Percentiles rank a stretch among this genome's conserved stretches.
Conservation (phyloP, 139 green algal species). For the Tetratostichococcus sp. region DNA sequence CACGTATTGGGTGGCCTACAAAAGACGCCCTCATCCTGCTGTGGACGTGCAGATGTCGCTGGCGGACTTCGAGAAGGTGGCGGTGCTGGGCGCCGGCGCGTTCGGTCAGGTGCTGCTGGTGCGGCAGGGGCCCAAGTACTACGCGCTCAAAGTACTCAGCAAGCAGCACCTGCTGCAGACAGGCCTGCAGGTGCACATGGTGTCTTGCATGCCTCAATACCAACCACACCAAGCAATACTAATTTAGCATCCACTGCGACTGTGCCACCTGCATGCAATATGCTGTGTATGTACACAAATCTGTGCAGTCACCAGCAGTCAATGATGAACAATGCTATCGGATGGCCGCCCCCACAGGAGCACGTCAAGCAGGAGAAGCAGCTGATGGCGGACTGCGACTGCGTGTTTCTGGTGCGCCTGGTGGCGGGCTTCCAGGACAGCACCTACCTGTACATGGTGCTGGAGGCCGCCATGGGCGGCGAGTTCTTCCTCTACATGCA, state of each 20-base stretch:
- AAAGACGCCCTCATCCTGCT: no score
- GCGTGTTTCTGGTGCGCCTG: conserved; percentile 81
- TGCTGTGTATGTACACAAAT: no score
- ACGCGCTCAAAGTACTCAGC: conserved; percentile 78
- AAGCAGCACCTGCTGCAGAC: conserved; percentile 76
- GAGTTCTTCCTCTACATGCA: conserved; percentile 93
- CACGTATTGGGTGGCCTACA: no score
- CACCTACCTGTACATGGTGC: conserved; percentile 77
- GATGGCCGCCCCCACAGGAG: no score
- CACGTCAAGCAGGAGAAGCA: conserved; percentile 85
- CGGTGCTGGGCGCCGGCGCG: conserved; percentile 76
- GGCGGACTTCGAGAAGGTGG: conserved; percentile 57
- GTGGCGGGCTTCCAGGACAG: conserved; percentile 58
- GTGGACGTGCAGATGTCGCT: conserved; percentile 40
- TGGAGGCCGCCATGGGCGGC: conserved; percentile 86
- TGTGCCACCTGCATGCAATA: no score
- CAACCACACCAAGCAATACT: no score
- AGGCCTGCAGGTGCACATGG: conserved; percentile 56
- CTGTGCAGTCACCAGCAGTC: no score
- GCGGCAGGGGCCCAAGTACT: conserved; percentile 39
- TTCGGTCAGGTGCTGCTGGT: conserved; percentile 88
- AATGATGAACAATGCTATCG: no score
- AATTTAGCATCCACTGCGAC: no score
- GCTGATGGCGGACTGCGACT: conserved; percentile 68
- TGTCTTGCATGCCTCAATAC: no score